Conservation (phyloP, 495 filamentous ascomycete genomes). For the Aspergillus affinis region DNA sequence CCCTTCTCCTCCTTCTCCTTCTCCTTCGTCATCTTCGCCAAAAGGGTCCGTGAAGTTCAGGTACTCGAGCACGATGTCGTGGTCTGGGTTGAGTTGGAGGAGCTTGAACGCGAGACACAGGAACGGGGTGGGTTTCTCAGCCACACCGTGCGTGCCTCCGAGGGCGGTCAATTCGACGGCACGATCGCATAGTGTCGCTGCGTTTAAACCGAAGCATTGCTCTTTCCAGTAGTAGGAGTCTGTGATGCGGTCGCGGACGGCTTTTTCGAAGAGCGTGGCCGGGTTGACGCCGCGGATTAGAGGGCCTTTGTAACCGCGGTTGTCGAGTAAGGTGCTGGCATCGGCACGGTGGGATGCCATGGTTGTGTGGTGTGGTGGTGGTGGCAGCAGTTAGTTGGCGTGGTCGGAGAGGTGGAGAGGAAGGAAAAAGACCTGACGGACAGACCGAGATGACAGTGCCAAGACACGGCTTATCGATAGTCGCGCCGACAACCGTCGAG, state of each 20-base stretch:
- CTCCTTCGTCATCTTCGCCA: slow-evolving; percentile 26
- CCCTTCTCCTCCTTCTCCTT: not conserved
- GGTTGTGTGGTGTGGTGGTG: not conserved
- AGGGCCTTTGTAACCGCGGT: slow-evolving; percentile 68
- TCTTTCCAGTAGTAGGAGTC: slow-evolving; percentile 98
- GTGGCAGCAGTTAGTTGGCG: not conserved
- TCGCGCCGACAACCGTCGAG: slow-evolving; percentile 40
- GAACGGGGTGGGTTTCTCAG: slow-evolving; percentile 86
- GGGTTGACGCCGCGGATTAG: slow-evolving; percentile 81
- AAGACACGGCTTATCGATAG: slow-evolving; percentile 45
- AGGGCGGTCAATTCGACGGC: slow-evolving; percentile 79
- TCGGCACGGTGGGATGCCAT: slow-evolving; percentile 65
- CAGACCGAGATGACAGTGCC: slow-evolving; percentile 20
- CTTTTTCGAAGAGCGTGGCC: slow-evolving; percentile 85
- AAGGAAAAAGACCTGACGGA: not conserved
- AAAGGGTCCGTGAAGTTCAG: slow-evolving; percentile 56
- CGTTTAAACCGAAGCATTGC: slow-evolving; percentile 94
- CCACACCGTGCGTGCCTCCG: slow-evolving; percentile 79
- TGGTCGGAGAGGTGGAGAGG: not conserved
- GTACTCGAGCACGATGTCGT: slow-evolving; percentile 79
- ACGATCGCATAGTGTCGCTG: slow-evolving; percentile 84
- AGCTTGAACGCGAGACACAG: slow-evolving; percentile 95
- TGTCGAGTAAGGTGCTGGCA: slow-evolving; percentile 74
- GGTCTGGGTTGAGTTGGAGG: slow-evolving; percentile 77
- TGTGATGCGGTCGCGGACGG: slow-evolving; percentile 89